Conservation (phyloP, 768 basidiomycete genomes). For the Suillus bovinus region DNA sequence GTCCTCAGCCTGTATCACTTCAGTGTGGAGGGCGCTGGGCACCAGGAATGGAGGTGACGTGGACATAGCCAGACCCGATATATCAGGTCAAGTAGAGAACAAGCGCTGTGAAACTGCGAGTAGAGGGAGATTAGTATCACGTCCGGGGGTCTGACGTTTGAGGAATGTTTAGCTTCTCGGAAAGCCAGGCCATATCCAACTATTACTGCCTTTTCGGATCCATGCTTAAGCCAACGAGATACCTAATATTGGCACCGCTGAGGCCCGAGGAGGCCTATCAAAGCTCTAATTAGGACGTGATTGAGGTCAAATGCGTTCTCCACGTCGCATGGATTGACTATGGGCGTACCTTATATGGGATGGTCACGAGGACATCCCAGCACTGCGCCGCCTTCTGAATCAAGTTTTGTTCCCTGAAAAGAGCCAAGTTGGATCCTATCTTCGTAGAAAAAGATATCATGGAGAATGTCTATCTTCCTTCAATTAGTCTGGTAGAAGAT, state of each 20-base stretch:
- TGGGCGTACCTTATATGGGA: neutral
- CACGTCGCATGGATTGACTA: neutral
- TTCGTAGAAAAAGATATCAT: neutral
- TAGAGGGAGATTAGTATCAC: neutral
- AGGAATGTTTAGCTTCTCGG: neutral
- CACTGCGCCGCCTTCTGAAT: neutral
- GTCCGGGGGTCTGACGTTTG: neutral
- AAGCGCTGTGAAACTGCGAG: neutral
- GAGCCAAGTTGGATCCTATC: neutral
- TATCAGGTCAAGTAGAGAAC: neutral
- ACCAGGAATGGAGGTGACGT: conserved; percentile 4
- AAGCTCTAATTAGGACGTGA: neutral
- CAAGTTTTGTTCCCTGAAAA: neutral
- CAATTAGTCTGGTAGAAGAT: too few relatives aligned
- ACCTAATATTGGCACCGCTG: neutral
- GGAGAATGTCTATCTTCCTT: neutral
- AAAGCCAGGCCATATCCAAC: neutral
- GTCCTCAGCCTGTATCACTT: conserved; percentile 13
- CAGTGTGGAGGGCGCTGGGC: conserved; percentile 1
- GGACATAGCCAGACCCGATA: conserved; percentile 17
- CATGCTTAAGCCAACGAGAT: neutral
- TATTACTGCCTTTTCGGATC: neutral
- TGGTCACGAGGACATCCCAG: neutral
- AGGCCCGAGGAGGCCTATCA: neutral
- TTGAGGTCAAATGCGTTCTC: neutral